phyloP scores from a whole-genome alignment of 2,329 filamentous ascomycete species.

The Huntiella moniliformis region DNA sequence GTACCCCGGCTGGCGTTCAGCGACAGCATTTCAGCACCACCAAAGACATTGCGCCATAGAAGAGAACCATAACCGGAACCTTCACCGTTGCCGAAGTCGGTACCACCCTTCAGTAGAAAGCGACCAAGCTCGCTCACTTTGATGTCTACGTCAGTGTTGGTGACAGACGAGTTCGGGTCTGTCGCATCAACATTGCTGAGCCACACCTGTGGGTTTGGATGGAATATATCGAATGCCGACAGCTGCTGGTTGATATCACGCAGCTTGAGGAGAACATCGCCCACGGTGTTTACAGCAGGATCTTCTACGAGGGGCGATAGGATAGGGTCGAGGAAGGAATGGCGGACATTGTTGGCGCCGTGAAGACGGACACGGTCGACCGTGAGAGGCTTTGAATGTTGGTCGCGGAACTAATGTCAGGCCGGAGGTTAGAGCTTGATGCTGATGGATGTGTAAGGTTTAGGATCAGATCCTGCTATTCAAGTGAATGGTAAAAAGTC shows the following conservation, averaged over 20 bases:
- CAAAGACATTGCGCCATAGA: slow-evolving; percentile 79
- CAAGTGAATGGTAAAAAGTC: not conserved
- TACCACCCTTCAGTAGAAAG: slow-evolving; percentile 81
- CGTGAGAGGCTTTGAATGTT: slow-evolving; percentile 71
- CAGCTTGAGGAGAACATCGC: slow-evolving; percentile 58
- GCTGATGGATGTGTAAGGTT: not conserved
- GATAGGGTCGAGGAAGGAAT: slow-evolving; percentile 63
- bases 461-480: not conserved
- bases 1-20: slow-evolving; percentile 79
- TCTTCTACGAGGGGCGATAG: slow-evolving; percentile 57
- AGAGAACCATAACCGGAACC: slow-evolving; percentile 83
- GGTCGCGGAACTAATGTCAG: slow-evolving; percentile 46
- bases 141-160: slow-evolving; percentile 68
- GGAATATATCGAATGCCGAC: slow-evolving; percentile 70
- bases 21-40: slow-evolving; percentile 76
- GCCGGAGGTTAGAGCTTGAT: not conserved
- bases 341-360: slow-evolving; percentile 66
- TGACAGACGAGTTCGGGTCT: slow-evolving; percentile 50
- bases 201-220: slow-evolving; percentile 63
- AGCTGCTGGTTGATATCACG: slow-evolving; percentile 50
- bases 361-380: slow-evolving; percentile 48
- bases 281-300: slow-evolving; percentile 47
- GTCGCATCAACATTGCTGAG: slow-evolving; percentile 52
- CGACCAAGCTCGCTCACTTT: slow-evolving; percentile 66
- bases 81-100: slow-evolving; percentile 82